Conservation (phyloP, 768 basidiomycete genomes). For the Mycena floridula region DNA sequence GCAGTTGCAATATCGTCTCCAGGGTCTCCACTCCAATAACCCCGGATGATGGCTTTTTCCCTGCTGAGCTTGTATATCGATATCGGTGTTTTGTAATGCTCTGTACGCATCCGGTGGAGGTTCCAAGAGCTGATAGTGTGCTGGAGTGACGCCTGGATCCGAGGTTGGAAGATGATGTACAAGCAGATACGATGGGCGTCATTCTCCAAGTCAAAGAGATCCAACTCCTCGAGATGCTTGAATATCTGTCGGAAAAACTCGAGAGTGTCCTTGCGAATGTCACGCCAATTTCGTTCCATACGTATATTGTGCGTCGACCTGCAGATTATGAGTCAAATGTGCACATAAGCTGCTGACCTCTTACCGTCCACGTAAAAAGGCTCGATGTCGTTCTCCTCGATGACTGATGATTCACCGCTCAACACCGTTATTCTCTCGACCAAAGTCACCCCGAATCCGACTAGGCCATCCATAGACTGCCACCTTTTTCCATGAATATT, state of each 20-base stretch:
- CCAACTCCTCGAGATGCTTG: constrained; percentile 19
- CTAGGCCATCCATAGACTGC: constrained; percentile 25
- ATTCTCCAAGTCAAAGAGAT: constrained; percentile 19
- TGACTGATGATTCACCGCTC: constrained; percentile 2
- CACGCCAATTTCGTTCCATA: too few relatives aligned
- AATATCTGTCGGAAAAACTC: constrained; percentile 23
- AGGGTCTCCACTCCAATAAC: too few relatives aligned
- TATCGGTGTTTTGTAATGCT: constrained; percentile 11
- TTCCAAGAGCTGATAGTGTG: too few relatives aligned
- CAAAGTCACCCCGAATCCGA: constrained; percentile 8
- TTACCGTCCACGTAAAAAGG: constrained; percentile 4
- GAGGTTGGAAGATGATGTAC: constrained; percentile 20
- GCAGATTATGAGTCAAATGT: constrained; percentile 22
- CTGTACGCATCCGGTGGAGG: constrained; percentile 18
- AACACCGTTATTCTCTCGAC: constrained; percentile 8
- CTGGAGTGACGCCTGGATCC: constrained; percentile 20
- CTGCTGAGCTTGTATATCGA: constrained; percentile 20
- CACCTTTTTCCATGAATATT: constrained; percentile 14
- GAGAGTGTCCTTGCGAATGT: constrained; percentile 22
- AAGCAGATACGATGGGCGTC: constrained; percentile 14
- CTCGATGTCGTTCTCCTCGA: constrained; percentile 5
- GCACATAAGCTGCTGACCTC: background rate
- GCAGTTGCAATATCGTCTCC: too few relatives aligned
- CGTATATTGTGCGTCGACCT: constrained; percentile 17
- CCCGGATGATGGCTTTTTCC: too few relatives aligned